Evolutionary conservation across 2,329 filamentous ascomycete species (phyloP).

Genomic region (Verticillium nonalfalfae): DNA sequence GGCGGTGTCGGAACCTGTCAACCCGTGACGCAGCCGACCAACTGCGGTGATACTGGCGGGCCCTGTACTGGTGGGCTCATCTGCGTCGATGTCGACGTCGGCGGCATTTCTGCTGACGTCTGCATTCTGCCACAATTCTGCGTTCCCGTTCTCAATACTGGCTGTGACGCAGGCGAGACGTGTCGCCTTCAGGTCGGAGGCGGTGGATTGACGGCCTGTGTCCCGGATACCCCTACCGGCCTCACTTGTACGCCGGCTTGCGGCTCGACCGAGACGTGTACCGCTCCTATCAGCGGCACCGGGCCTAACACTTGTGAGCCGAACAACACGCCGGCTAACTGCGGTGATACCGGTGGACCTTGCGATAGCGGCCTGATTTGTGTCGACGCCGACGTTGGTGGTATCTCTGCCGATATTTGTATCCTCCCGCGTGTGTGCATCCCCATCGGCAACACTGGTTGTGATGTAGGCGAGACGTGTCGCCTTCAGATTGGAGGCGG

Average conservation of each 20-base stretch:
- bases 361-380: not conserved
- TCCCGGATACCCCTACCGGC: not conserved
- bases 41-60: not conserved
- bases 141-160: not conserved
- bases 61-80: not conserved
- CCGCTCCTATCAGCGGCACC: not conserved
- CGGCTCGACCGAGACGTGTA: not conserved
- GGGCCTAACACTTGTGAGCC: not conserved
- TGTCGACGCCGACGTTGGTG: not conserved
- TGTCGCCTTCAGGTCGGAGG: not conserved
- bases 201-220: not conserved
- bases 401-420: not conserved
- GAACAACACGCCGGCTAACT: not conserved
- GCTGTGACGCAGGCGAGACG: not conserved
- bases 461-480: not conserved
- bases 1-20: not conserved
- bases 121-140: not conserved
- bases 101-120: not conserved
- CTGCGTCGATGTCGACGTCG: not conserved
- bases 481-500: not conserved
- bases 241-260: not conserved
- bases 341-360: not conserved
- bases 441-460: not conserved
- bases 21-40: not conserved
- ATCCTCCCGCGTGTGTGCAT: not conserved